Base-by-base conservation (phyloP, 2,329 filamentous ascomycete species). In the Fusarium foetens region DNA sequence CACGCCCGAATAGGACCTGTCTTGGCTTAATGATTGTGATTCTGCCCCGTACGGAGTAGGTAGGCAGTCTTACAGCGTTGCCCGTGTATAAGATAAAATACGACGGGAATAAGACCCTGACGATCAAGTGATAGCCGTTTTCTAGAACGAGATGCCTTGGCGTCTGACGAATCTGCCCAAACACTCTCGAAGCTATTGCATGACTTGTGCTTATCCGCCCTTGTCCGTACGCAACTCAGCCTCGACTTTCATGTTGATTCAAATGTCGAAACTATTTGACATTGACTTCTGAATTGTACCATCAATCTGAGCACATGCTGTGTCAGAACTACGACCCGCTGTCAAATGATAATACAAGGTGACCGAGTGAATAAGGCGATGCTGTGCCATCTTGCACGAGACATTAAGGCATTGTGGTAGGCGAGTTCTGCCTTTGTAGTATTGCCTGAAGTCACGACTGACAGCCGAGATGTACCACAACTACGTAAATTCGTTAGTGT, bases 361-460 rank as follows among this genome's bases (percentile, higher is more conserved):
- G 66, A 41, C 65, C 31, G 51, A 64, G 39, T 69, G 65, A 59
- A 69, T 53, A 58, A 69, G n/a, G 58, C 64, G 64, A 68, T 68
- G 66, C 64, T 41, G 64, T 68, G 58, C 64, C 68, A 68, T 69
- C 58, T 58, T 31, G 41, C 38, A 17, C 12, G 27, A 58, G 64
- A 68, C 43, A 51, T 46, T 21, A 29, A 68, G 64, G 39, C 33
- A 52, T 63, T 68, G 57, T 68, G 35, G 63, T 68, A 68, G 63
- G 63, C 63, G 65, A 68, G 54, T 43, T 65, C 63, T 68, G 48
- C 42, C 38, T 58, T 27, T 68, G 65, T 45, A 65, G 31, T 16
- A 51, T 19, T 5, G 29, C 17, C 17, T 23, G 17, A 4, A 14
- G 48, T 11, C 46, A 4, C 46, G 33, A 33, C 13, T 33, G 25